Base-by-base conservation (phyloP, 768 basidiomycete genomes). In the Lactifluus echinatus region DNA sequence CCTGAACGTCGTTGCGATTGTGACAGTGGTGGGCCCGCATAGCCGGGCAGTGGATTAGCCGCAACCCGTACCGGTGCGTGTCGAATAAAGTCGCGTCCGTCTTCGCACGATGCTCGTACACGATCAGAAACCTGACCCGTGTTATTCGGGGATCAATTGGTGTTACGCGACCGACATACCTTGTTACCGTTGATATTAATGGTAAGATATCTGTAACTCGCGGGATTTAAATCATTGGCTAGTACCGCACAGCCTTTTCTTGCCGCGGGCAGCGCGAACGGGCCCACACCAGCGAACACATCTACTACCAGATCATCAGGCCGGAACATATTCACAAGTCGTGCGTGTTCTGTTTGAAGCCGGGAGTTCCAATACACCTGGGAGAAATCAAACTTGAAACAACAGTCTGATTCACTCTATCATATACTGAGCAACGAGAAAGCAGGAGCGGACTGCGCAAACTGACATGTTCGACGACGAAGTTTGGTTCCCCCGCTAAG, bases 341-440 rank as follows among this genome's bases (percentile, higher is more conserved):
- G 85, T 26, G 84, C 82, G 66, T 99, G 96, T 67, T 99, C 96
- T 4, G 84, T 83, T 56, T 92, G 88, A 34, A 99, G 74, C 36
- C 96, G 84, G 15, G 94, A 95, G 73, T 99, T 99, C 94, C 94
- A 99, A 71, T 99, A 99, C 12, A 98, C 96, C 67, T 84, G 77
- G 6, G 87, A 84, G 67, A 98, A 99, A 69, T 99, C 93, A 65
- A 99, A 98, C 1, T 79, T 85, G 71, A 98, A 98, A 31, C 74
- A 76, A 69, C 93, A 97, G 64, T 83, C 79, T 8, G 85, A 81
- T 74, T 99, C 95, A 61, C 78, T 78, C 93, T 96, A 65, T 14
- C 17, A 46, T 39, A 47, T 42, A 48, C 23, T 60, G 31, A 19
- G 48, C 33, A 15, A 26, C 11, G 14, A 19, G 4, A 19, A 64